These are phyloP conservation scores for Phytophthora idaei DNA, from an alignment of 352 stramenopile species.

Conservation along the genomic window DNA sequence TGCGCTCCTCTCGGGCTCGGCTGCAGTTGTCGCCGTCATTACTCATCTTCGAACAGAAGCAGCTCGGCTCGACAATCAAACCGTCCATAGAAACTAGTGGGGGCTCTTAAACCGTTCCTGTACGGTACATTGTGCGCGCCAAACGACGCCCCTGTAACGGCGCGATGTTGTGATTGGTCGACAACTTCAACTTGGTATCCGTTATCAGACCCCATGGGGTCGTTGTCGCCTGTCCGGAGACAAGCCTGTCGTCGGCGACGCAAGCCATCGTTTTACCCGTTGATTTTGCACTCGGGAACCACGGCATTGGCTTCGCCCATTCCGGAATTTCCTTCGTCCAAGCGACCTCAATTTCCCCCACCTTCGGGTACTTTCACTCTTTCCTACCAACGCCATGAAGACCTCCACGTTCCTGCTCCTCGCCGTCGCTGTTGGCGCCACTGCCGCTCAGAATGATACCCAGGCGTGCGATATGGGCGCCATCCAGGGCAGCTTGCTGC, in stretches of 20 bases:
- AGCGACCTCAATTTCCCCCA: conserved; percentile 6
- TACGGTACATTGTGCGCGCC: neutral
- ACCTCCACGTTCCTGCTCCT: conserved; percentile 24
- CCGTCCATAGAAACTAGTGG: neutral
- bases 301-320: conserved; percentile 9
- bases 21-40: neutral
- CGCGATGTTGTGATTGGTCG: conserved; percentile 12
- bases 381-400: conserved; percentile 34
- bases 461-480: conserved; percentile 49
- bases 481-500: conserved; percentile 54
- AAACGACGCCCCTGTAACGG: conserved; percentile 1
- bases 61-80: conserved; percentile 2
- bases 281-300: neutral
- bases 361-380: conserved; percentile 6
- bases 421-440: conserved; percentile 16
- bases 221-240: conserved; percentile 22
- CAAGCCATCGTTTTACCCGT: neutral
- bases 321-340: conserved; percentile 26
- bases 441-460: conserved; percentile 24
- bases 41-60: conserved; percentile 6
- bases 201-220: conserved; percentile 23
- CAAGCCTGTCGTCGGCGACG: conserved; percentile 8
- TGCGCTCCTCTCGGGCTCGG: neutral
- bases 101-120: neutral
- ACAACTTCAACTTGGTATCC: conserved; percentile 29